Evolutionary conservation across 2,329 filamentous ascomycete species (phyloP).

Genomic region (Alternaria triticimaculans): DNA sequence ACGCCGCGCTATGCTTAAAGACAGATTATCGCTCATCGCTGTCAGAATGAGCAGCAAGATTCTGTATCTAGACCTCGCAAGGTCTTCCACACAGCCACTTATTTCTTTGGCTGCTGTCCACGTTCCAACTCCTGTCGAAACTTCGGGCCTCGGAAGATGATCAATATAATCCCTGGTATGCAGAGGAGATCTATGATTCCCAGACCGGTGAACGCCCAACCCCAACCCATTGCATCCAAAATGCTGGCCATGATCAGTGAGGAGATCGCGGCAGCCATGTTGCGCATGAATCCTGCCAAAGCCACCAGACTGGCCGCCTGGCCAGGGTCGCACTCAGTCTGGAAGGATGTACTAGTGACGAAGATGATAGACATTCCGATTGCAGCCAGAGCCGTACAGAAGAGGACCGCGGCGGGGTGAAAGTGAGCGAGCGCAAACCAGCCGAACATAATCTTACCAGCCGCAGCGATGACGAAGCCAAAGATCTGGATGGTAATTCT

Average conservation of each 20-base stretch:
- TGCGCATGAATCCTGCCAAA: conserved; percentile 51
- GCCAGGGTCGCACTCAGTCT: conserved; percentile 50
- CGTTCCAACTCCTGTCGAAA: conserved; percentile 29
- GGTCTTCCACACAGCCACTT: background rate
- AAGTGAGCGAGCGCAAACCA: conserved; percentile 47
- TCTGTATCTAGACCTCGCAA: too few species aligned
- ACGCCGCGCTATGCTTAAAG: conserved; percentile 23
- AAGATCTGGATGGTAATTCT: conserved; percentile 51
- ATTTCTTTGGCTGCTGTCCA: conserved; percentile 16
- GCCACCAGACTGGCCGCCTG: conserved; percentile 53
- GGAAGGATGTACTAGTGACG: conserved; percentile 52
- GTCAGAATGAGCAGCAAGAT: background rate
- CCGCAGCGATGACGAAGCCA: conserved; percentile 49
- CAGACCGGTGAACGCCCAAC: conserved; percentile 52
- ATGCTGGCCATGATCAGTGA: conserved; percentile 47
- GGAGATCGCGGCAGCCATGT: conserved; percentile 50
- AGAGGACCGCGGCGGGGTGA: conserved; percentile 25
- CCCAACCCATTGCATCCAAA: conserved; percentile 45
- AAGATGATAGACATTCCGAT: conserved; percentile 51
- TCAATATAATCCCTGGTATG: conserved; percentile 31
- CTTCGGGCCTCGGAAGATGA: conserved; percentile 29
- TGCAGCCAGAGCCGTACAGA: conserved; percentile 42
- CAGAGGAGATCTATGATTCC: conserved; percentile 41
- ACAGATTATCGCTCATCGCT: background rate
- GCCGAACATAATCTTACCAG: conserved; percentile 51